A percentile compares a stretch with the other conserved stretches of the same genome.
Evolutionary conservation across 2,329 filamentous ascomycete genomes (phyloP).

Genomic region (Aspergillus ibericus): DNA sequence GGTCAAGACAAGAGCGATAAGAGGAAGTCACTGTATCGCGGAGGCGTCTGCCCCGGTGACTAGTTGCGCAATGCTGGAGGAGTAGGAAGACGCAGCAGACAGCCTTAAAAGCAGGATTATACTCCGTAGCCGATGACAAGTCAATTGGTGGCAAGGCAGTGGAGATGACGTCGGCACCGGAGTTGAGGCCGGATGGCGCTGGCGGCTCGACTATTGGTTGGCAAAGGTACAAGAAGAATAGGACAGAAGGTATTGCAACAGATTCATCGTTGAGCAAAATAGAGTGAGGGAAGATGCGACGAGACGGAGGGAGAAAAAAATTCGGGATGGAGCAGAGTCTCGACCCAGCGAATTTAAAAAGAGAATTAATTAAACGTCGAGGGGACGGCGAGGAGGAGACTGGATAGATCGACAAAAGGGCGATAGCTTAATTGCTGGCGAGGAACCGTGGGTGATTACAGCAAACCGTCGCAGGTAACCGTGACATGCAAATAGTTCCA

Average conservation of each 20-base stretch:
- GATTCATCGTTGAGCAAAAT: not conserved
- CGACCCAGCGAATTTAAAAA: not conserved
- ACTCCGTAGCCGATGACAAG: not conserved
- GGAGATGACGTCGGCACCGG: constrained; percentile 8
- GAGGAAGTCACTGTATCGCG: too few species aligned
- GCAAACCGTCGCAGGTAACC: not conserved
- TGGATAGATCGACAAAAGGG: not conserved
- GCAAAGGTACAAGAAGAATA: not conserved
- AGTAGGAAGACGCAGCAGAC: not conserved
- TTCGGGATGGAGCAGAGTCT: constrained; percentile 6
- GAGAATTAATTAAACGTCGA: not conserved
- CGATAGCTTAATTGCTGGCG: not conserved
- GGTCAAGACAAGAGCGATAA: not conserved
- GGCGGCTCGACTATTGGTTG: not conserved
- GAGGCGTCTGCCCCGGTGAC: too few species aligned
- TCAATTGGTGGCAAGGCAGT: constrained; percentile 14
- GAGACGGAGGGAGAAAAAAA: constrained; percentile 7
- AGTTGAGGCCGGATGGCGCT: not conserved
- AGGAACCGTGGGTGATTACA: constrained; percentile 3
- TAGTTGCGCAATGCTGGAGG: not conserved
- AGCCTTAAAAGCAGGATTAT: not conserved
- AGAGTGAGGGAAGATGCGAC: constrained; percentile 1
- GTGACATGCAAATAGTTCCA: not conserved
- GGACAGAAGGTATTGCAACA: not conserved
- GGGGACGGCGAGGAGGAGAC: not conserved